These are phyloP conservation scores for Coemansia sp. DNA, from an alignment of 192 early-diverging fungal species.

Conservation along the genomic window DNA sequence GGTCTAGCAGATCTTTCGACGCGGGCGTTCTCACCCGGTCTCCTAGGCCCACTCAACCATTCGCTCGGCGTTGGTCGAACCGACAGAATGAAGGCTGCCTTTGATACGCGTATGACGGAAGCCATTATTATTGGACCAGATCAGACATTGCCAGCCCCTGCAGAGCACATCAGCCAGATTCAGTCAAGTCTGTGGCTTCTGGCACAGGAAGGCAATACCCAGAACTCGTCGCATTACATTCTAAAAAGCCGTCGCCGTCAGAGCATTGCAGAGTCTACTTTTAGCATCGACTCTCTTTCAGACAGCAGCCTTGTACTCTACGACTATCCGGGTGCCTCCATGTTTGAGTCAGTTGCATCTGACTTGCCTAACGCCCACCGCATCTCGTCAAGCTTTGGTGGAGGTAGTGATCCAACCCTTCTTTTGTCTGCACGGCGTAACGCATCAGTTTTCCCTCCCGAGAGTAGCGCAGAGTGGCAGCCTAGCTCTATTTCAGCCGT, in stretches of 20 bases:
- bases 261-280: constrained; percentile 19
- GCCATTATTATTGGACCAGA: constrained; percentile 5
- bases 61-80: neutral
- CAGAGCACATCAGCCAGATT: constrained; percentile 26
- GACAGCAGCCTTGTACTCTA: constrained; percentile 22
- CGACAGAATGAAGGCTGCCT: constrained; percentile 6
- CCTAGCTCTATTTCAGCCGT: neutral
- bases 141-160: constrained; percentile 18
- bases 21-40: neutral
- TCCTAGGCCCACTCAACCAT: neutral
- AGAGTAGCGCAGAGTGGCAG: constrained; percentile 10
- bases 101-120: constrained; percentile 11
- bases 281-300: constrained; percentile 19
- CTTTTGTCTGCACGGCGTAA: constrained; percentile 12
- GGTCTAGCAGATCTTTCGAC: constrained; percentile 5
- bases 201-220: constrained; percentile 22
- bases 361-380: neutral
- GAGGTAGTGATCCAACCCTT: constrained; percentile 9
- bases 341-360: constrained; percentile 17
- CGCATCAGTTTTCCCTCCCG: constrained; percentile 4
- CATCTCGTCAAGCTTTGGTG: neutral
- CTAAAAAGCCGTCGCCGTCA: constrained; percentile 30
- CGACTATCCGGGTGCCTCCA: constrained; percentile 18
- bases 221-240: constrained; percentile 15
- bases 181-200: constrained; percentile 33